Conservation (phyloP, 768 basidiomycete species). For the Tylopilus subfusipes region DNA sequence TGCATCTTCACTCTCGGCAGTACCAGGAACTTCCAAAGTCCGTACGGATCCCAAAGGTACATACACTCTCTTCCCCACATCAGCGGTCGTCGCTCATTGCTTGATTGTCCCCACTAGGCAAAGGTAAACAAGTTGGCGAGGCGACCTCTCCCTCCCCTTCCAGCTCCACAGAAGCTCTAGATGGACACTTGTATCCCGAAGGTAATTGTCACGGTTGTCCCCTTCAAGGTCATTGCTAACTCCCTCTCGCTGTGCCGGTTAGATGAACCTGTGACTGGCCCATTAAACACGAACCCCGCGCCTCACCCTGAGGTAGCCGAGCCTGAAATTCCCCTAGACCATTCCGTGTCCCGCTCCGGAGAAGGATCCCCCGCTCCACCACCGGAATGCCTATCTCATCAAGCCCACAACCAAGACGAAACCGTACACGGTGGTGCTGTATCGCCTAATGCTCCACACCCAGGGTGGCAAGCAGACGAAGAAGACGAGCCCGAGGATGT, state of each 20-base stretch:
- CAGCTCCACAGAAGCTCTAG: slow-evolving; percentile 7
- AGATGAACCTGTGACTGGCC: slow-evolving; percentile 10
- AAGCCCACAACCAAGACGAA: neutral
- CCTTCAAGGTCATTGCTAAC: neutral
- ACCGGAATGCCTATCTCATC: neutral
- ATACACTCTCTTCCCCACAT: neutral
- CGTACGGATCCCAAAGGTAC: slow-evolving; percentile 6
- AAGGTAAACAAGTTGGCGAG: slow-evolving; percentile 2
- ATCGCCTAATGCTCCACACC: neutral
- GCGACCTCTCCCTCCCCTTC: neutral
- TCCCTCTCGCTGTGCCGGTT: neutral
- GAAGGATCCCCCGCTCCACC: neutral
- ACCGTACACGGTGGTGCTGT: neutral
- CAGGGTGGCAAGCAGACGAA: slow-evolving; percentile 5
- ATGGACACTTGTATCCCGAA: slow-evolving; percentile 6
- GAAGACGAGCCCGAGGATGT: neutral
- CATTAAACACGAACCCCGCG: neutral
- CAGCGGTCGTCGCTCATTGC: neutral
- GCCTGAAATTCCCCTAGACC: neutral
- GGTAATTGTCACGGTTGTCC: neutral
- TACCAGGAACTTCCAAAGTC: neutral
- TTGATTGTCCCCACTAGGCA: neutral
- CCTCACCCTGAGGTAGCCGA: neutral
- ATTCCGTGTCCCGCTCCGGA: neutral
- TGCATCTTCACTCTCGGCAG: neutral